Conservation (phyloP, 2,329 filamentous ascomycete species). For the Xylariomycetidae sp. region DNA sequence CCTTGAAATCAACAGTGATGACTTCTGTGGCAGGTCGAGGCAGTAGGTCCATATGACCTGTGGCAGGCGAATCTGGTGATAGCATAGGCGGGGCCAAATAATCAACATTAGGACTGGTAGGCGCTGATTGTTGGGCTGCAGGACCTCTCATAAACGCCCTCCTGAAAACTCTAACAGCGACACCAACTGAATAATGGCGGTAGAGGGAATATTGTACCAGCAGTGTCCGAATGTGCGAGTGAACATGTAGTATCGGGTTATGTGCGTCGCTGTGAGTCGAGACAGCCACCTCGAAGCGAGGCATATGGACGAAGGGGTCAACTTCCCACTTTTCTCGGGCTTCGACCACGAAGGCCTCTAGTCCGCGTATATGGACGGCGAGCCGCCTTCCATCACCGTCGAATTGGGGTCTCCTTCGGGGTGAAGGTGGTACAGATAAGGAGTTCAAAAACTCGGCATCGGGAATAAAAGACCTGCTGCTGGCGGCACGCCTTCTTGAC, state of each 20-base stretch:
- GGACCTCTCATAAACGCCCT: constrained; percentile 60
- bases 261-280: constrained; percentile 82
- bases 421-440: constrained; percentile 43
- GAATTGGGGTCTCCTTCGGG: constrained; percentile 51
- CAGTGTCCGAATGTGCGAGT: constrained; percentile 73
- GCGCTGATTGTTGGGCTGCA: constrained; percentile 21
- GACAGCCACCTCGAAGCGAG: constrained; percentile 80
- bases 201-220: constrained; percentile 88
- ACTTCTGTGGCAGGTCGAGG: constrained; percentile 53
- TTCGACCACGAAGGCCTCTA: constrained; percentile 90
- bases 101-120: constrained; percentile 21
- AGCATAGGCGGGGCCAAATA: constrained; percentile 34
- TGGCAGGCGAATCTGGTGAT: constrained; percentile 27
- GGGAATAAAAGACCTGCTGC: constrained; percentile 63
- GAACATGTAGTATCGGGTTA: constrained; percentile 82
- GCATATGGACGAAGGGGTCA: constrained; percentile 81
- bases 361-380: constrained; percentile 71
- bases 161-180: constrained; percentile 71
- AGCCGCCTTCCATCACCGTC: constrained; percentile 74
- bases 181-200: constrained; percentile 82
- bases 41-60: constrained; percentile 26
- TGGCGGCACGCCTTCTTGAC: constrained; percentile 67
- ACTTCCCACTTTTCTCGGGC: constrained; percentile 77
- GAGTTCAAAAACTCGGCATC: constrained; percentile 60
- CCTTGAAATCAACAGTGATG: constrained; percentile 76